Conservation (phyloP, 2,329 filamentous ascomycete genomes). For the Colletotrichum sp. region DNA sequence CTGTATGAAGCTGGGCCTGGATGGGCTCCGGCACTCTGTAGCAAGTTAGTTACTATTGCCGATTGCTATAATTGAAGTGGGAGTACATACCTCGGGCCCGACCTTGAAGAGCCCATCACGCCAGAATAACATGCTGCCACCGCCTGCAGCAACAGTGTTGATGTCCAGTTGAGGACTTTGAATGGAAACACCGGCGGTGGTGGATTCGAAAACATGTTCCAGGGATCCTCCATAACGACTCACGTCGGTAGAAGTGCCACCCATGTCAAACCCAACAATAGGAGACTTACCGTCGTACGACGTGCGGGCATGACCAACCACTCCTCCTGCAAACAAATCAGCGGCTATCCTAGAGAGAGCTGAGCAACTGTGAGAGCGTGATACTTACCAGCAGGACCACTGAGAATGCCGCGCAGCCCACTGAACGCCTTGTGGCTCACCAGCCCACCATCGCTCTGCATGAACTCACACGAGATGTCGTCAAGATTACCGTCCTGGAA, state of each 20-base stretch:
- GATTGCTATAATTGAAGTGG: neutral
- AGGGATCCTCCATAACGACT: constrained; percentile 61
- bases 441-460: constrained; percentile 65
- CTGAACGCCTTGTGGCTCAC: constrained; percentile 66
- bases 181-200: constrained; percentile 75
- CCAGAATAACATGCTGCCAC: constrained; percentile 72
- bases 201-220: constrained; percentile 69
- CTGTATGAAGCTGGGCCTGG: constrained; percentile 76
- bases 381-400: constrained; percentile 69
- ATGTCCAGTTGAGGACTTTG: constrained; percentile 58
- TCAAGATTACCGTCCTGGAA: constrained; percentile 56
- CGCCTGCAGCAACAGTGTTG: constrained; percentile 74
- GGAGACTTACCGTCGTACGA: constrained; percentile 74
- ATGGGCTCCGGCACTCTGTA: constrained; percentile 66
- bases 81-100: constrained; percentile 58
- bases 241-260: constrained; percentile 76
- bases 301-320: constrained; percentile 77
- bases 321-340: constrained; percentile 49
- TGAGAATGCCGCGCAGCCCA: constrained; percentile 72
- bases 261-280: constrained; percentile 77
- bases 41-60: too few species aligned
- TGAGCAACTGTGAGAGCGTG: accelerated
- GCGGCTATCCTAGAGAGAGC: neutral
- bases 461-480: constrained; percentile 68
- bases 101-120: constrained; percentile 76